Base-by-base conservation (phyloP, 768 basidiomycete species). In the Chalciporus pseudorubinellus region DNA sequence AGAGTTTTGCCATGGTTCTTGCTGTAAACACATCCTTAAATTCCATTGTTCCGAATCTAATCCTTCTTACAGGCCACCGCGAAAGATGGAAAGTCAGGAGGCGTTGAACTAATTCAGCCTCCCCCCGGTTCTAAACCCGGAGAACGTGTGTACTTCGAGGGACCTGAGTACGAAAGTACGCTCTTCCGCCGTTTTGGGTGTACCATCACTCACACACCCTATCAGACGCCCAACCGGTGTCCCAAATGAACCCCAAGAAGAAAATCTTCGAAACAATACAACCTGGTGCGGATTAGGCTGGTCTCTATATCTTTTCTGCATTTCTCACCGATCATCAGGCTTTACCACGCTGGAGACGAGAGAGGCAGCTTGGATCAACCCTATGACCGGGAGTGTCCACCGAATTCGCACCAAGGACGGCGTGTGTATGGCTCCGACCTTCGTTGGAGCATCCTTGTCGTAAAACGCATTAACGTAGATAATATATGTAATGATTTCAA, bases 201-300 rank as follows among this genome's bases (percentile, higher is more conserved):
- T 26, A 9, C 2, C 22, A 11, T 39, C 12, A 24, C 24, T 56
- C 45, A 60, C 21, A 52, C 46, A 11, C 40, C 44, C 14, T 28
- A 41, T 48, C 45, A 87, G 87, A 74, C 59, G 77, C 77, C 1
- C 78, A 75, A 18, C 89, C 94, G 0, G 73, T 95, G 20, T 63
- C 87, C 7, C 92, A 95, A 62, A 76, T 99, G 51, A 98, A 98
- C 70, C 97, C 97, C 12, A 99, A 98, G 75, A 98, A 97, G 77
- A 99, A 98, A 74, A 90, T 98, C 28, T 99, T 98, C 62, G 97
- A 99, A 73, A 87, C 94, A 0, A 83, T 99, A 44, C 97, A 97
- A 66, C 93, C 94, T 45, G 88, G 92, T 86, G 59, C 20, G 70
- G 42, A 41, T 10, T 6, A 14, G 26, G 14, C 0, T 29, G 26